Evolutionary conservation across 139 green algal species (phyloP).

Genomic region (Eudorina sp.): DNA sequence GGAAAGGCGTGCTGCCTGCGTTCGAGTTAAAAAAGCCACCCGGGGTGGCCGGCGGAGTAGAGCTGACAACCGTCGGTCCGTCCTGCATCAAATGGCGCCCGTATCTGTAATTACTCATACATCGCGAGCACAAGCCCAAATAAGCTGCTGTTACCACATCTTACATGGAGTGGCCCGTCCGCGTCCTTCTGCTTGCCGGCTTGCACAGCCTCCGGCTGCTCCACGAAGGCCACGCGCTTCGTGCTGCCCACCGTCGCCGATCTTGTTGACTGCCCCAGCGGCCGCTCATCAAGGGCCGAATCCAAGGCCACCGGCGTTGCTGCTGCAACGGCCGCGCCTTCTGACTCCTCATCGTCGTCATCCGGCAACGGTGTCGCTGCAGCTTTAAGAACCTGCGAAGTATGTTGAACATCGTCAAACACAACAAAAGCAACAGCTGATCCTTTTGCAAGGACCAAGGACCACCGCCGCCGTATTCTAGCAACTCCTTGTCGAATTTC

Average conservation of each 20-base stretch:
- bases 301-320: neutral
- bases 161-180: neutral
- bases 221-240: constrained; percentile 10
- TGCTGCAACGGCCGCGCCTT: neutral
- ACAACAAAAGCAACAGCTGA: no score
- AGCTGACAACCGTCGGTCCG: no score
- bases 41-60: neutral
- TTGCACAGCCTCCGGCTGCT: neutral
- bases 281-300: neutral
- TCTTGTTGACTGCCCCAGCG: neutral
- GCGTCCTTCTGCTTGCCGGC: neutral
- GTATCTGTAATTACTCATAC: no score
- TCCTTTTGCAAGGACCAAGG: no score
- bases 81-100: no score
- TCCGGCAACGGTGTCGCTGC: constrained; percentile 48
- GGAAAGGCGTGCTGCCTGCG: constrained; percentile 38
- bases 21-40: constrained; percentile 11
- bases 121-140: no score
- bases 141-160: no score
- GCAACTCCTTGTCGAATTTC: no score
- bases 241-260: neutral
- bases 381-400: constrained; percentile 43
- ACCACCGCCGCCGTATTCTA: no score
- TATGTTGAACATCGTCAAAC: no score
- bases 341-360: constrained; percentile 48